Conservation (phyloP, 306 rosid genomes). For the Sechiopsis laciniata region DNA sequence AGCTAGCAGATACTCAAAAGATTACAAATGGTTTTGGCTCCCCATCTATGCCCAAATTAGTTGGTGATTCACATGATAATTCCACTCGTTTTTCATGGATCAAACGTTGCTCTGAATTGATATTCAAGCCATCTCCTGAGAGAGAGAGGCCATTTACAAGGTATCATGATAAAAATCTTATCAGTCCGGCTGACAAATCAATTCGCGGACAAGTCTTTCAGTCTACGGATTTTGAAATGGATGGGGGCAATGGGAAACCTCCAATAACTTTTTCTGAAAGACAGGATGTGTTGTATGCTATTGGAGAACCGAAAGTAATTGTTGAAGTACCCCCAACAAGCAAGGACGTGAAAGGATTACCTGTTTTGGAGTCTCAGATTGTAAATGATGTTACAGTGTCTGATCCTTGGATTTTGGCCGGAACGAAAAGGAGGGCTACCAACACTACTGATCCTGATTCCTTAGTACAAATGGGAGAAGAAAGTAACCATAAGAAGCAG, state of each 20-base stretch:
- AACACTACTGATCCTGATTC: conserved; percentile 27
- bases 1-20: conserved; percentile 27
- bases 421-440: conserved; percentile 60
- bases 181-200: conserved; percentile 23
- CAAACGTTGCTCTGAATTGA: conserved; percentile 57
- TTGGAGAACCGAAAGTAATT: conserved; percentile 74
- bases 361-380: conserved; percentile 29
- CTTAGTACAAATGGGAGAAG: conserved; percentile 32
- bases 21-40: conserved; percentile 39
- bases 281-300: conserved; percentile 36
- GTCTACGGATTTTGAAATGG: conserved; percentile 22
- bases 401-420: conserved; percentile 33
- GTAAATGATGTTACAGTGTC: conserved; percentile 39
- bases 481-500: conserved; percentile 47
- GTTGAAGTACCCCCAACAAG: conserved; percentile 64
- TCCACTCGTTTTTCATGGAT: conserved; percentile 65
- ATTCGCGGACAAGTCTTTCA: conserved; percentile 19
- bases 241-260: conserved; percentile 34
- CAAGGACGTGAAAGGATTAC: conserved; percentile 29
- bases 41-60: conserved; percentile 37
- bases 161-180: conserved; percentile 30
- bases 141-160: conserved; percentile 24
- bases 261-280: conserved; percentile 30
- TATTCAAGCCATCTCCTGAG: conserved; percentile 62
- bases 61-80: conserved; percentile 39